These are phyloP conservation scores for Chaetomium fimeti DNA, from an alignment of 495 filamentous ascomycete species.

Conservation along the genomic window DNA sequence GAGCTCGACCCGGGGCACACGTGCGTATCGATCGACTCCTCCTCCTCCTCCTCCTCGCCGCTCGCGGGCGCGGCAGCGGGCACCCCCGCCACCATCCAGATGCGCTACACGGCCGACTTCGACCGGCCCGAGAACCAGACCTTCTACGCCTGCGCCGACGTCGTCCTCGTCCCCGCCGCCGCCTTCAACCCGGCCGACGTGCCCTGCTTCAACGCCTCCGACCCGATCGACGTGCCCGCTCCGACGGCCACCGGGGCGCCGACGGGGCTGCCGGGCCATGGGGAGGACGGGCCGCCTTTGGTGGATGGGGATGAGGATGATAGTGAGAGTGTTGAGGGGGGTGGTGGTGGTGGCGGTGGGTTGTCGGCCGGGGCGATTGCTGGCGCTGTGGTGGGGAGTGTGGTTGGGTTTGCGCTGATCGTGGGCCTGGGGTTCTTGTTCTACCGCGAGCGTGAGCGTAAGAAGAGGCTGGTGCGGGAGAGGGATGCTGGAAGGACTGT, in stretches of 20 bases:
- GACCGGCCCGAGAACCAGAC: slow-evolving; percentile 48
- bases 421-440: slow-evolving; percentile 23
- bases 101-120: slow-evolving; percentile 48
- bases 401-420: slow-evolving; percentile 34
- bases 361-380: slow-evolving; percentile 47
- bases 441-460: slow-evolving; percentile 26
- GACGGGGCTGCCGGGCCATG: slow-evolving; percentile 18
- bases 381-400: slow-evolving; percentile 46
- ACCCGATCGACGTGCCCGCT: slow-evolving; percentile 23
- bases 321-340: not conserved
- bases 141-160: slow-evolving; percentile 55
- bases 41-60: slow-evolving; percentile 16
- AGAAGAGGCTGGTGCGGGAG: slow-evolving; percentile 22
- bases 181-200: slow-evolving; percentile 37
- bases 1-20: slow-evolving; percentile 49
- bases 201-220: slow-evolving; percentile 53
- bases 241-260: slow-evolving; percentile 20
- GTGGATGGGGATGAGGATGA: not conserved
- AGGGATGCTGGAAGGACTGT: slow-evolving; percentile 21
- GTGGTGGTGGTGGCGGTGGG: slow-evolving; percentile 5
- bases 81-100: slow-evolving; percentile 51
- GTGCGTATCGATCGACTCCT: slow-evolving; percentile 43
- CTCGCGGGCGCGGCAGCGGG: slow-evolving; percentile 37
- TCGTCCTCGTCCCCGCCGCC: slow-evolving; percentile 42
- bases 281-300: slow-evolving; percentile 21